phyloP scores from a whole-genome alignment of 768 basidiomycete genomes.

The Obba rivulosa region DNA sequence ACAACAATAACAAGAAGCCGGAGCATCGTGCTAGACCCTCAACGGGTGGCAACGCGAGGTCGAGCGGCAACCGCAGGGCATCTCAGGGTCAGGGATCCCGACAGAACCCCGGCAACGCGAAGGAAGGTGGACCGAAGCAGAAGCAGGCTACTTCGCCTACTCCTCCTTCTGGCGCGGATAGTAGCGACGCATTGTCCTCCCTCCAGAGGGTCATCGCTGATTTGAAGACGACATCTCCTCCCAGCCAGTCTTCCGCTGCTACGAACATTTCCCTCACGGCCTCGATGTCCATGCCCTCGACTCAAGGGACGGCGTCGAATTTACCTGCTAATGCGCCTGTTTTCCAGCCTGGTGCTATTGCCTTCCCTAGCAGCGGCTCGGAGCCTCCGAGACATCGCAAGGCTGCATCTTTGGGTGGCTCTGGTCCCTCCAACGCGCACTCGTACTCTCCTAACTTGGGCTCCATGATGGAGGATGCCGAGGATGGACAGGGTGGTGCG shows the following conservation, averaged over 20 bases:
- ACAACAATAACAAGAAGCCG: conserved; percentile 49
- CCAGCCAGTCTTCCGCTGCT: conserved; percentile 38
- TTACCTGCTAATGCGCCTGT: conserved; percentile 64
- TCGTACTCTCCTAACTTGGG: conserved; percentile 77
- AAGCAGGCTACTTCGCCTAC: conserved; percentile 45
- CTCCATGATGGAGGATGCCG: conserved; percentile 78
- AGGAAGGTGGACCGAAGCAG: conserved; percentile 9
- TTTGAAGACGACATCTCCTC: conserved; percentile 74
- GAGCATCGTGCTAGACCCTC: conserved; percentile 37
- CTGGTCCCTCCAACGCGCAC: conserved; percentile 55
- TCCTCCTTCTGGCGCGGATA: conserved; percentile 49
- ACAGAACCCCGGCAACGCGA: conserved; percentile 24
- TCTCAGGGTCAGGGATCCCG: conserved; percentile 54
- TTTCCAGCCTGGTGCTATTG: conserved; percentile 65
- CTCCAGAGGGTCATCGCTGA: conserved; percentile 93
- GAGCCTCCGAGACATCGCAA: conserved; percentile 71
- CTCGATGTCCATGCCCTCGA: conserved; percentile 38
- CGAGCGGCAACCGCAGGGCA: conserved; percentile 46
- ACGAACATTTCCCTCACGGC: conserved; percentile 32
- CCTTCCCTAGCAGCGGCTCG: conserved; percentile 41
- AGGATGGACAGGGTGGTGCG: conserved; percentile 44
- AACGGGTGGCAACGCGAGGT: conserved; percentile 39
- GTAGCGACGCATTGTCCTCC: conserved; percentile 78
- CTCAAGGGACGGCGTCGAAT: conserved; percentile 42
- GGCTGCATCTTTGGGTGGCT: conserved; percentile 66